Conservation (phyloP, 208 protist species). For the Paratrypanosoma confusum region DNA sequence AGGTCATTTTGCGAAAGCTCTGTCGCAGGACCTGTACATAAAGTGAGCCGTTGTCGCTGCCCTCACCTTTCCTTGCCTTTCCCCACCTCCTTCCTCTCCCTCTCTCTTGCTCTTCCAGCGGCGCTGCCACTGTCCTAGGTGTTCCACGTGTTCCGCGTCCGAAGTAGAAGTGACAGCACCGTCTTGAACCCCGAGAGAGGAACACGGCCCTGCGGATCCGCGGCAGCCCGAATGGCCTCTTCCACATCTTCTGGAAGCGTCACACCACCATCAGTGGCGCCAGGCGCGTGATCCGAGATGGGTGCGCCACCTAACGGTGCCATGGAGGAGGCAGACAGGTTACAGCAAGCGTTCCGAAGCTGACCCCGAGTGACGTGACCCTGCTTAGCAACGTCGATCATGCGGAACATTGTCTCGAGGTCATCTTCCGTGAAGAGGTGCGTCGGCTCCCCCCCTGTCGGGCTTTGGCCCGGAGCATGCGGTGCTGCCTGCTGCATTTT, state of each 20-base stretch:
- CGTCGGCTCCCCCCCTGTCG: slow-evolving; percentile 24
- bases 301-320: neutral
- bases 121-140: no score
- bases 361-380: slow-evolving; percentile 69
- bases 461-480: no score
- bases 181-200: slow-evolving; percentile 75
- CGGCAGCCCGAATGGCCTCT: slow-evolving; percentile 46
- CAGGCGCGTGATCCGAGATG: no score
- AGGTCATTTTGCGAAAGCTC: no score
- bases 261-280: slow-evolving; percentile 11
- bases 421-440: slow-evolving; percentile 79
- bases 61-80: no score
- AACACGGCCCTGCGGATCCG: slow-evolving; percentile 63
- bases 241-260: slow-evolving; percentile 32
- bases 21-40: no score
- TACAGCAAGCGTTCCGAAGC: slow-evolving; percentile 78
- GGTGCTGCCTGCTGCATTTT: slow-evolving; percentile 49
- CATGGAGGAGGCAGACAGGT: slow-evolving; percentile 46
- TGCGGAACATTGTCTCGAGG: slow-evolving; percentile 86
- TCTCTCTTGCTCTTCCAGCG: no score
- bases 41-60: no score
- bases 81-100: no score
- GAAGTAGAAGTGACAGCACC: slow-evolving; percentile 52
- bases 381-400: slow-evolving; percentile 85
- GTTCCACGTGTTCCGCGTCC: slow-evolving; percentile 57